Evolutionary conservation across 495 filamentous ascomycete species (phyloP), one percentile per base, ranked within the genome.

Genomic region (Aspergillus wentii): DNA sequence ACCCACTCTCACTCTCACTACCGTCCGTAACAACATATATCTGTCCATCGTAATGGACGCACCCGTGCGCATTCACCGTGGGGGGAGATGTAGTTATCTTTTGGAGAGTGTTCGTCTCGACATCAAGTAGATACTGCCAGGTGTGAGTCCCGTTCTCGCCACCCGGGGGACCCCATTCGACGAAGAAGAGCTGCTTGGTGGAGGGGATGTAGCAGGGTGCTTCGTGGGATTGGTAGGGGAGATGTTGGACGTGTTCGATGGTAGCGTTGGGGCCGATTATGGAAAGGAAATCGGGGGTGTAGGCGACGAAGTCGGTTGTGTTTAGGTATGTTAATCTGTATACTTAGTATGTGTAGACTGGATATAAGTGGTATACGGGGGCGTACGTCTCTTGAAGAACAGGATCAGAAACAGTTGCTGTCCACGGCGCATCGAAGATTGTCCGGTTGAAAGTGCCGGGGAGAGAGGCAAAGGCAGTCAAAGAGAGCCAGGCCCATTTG

Each of bases 51-150:
- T 40, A 49, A 16, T 41, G 17, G 2, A 49, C 41, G 30, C 41
- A 49, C 8, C 41, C 36, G 15, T 49, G 46, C 6, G 38, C 35
- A 21, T 49, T 49, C n/a, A 28, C 36, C 1, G 33, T 38, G 1
- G 41, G 37, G 4, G 46, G 41, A 17, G 40, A 23, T 7, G 46
- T 44, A 11, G 27, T 38, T 8, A 49, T 38, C 7, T 38, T 44
- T 2, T 20, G 20, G 17, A 49, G 28, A 1, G 11, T 30, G 22
- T 49, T 40, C 9, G 40, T 40, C 3, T 44, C 29, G 22, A 43
- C 14, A 30, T 48, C 39, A 2, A 48, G 29, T 11, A 48, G 39
- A 30, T 48, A 48, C 34, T 48, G 44, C 44, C 39, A 48, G 2
- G 21, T n/a, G 16, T 48, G 39, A 15, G 35, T 39, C 11, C 44